Conservation (phyloP, 371 early-diverging fungal species). For the Mycotypha africana region DNA sequence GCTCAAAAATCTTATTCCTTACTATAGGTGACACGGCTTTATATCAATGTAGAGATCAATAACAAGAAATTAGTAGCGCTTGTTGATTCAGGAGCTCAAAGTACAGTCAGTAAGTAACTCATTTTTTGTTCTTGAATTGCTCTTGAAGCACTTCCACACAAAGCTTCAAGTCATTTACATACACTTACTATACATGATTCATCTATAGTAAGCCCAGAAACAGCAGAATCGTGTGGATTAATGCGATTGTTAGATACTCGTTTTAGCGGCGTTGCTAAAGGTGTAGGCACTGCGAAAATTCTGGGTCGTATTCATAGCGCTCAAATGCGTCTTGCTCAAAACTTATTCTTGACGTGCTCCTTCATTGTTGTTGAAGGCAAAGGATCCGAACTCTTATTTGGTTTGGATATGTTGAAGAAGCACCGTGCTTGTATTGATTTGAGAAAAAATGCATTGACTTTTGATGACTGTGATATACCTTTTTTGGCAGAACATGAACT, state of each 20-base stretch:
- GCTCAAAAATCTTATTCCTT: not conserved
- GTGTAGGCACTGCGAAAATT: constrained; percentile 95
- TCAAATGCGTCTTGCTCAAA: constrained; percentile 70
- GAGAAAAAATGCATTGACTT: constrained; percentile 71
- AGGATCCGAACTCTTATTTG: constrained; percentile 89
- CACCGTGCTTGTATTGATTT: constrained; percentile 91
- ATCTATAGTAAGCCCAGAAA: constrained; percentile 69
- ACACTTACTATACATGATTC: not conserved
- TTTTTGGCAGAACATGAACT: constrained; percentile 91
- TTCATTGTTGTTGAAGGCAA: constrained; percentile 94
- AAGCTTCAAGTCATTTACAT: not conserved
- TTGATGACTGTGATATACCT: constrained; percentile 77
- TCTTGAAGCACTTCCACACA: not conserved
- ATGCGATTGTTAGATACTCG: constrained; percentile 87
- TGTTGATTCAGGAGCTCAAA: constrained; percentile 97
- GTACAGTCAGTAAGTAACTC: constrained; percentile 80
- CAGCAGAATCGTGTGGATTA: constrained; percentile 83
- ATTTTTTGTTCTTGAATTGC: no score
- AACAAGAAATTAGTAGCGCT: constrained; percentile 85
- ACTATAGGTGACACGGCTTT: constrained; percentile 76
- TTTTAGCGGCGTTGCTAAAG: constrained; percentile 88
- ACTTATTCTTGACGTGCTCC: constrained; percentile 75
- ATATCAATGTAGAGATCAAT: constrained; percentile 87
- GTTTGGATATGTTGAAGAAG: constrained; percentile 91
- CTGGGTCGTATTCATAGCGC: constrained; percentile 91